These are phyloP conservation scores for Amylocarpus encephaloides DNA, from an alignment of 2,329 filamentous ascomycete species.

Conservation along the genomic window DNA sequence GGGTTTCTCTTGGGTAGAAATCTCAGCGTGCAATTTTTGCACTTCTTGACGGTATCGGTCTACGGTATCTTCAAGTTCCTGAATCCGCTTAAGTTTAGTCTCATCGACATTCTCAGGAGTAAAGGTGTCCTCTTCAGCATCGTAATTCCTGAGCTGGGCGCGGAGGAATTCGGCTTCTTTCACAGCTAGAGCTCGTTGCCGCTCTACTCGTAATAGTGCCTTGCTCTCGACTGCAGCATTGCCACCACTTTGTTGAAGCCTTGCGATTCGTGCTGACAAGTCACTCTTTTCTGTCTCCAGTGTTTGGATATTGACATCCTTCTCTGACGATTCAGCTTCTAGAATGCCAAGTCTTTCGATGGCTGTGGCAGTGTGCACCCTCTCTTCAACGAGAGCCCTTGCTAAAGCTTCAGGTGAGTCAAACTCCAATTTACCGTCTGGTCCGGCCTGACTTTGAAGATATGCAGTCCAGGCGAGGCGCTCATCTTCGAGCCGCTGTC, in stretches of 20 bases:
- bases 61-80: conserved; percentile 77
- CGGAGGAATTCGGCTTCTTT: conserved; percentile 94
- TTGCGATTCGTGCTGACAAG: conserved; percentile 64
- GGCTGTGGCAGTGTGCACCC: conserved; percentile 72
- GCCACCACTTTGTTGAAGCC: conserved; percentile 46
- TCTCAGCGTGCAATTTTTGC: conserved; percentile 63
- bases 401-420: conserved; percentile 85
- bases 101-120: conserved; percentile 74
- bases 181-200: conserved; percentile 75
- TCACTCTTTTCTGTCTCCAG: conserved; percentile 64
- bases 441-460: conserved; percentile 60
- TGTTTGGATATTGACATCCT: conserved; percentile 65
- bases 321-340: conserved; percentile 71
- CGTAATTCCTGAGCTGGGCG: conserved; percentile 82
- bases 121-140: conserved; percentile 82
- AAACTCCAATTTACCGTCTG: conserved; percentile 62
- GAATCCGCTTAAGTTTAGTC: conserved; percentile 65
- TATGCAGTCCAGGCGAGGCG: conserved; percentile 80
- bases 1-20: conserved; percentile 56
- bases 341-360: conserved; percentile 73
- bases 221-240: conserved; percentile 50
- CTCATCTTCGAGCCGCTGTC: conserved; percentile 84
- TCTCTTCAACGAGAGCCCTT: conserved; percentile 74
- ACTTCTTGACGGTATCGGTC: conserved; percentile 82
- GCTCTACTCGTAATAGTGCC: conserved; percentile 68